These are phyloP conservation scores for Arthromyces matolae DNA, from an alignment of 768 basidiomycete species.

Conservation along the genomic window DNA sequence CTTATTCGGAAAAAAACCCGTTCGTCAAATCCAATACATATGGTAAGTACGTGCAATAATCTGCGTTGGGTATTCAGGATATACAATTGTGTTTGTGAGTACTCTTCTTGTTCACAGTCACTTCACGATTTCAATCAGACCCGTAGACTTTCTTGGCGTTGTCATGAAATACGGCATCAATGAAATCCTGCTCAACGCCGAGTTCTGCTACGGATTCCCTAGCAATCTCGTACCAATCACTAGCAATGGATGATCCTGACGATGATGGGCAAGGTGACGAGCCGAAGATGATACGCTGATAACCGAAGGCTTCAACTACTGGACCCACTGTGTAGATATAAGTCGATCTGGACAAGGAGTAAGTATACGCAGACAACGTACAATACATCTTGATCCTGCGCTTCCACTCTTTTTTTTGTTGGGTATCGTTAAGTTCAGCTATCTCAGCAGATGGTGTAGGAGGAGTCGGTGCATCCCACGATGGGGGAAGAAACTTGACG, in stretches of 20 bases:
- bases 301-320: slow-evolving; percentile 82
- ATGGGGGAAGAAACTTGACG: slow-evolving; percentile 74
- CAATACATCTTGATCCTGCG: slow-evolving; percentile 82
- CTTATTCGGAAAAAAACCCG: slow-evolving; percentile 7
- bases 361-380: slow-evolving; percentile 41
- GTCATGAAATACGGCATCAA: slow-evolving; percentile 68
- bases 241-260: slow-evolving; percentile 44
- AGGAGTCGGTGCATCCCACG: slow-evolving; percentile 63
- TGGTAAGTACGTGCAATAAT: neutral
- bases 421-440: slow-evolving; percentile 35
- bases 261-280: slow-evolving; percentile 62
- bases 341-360: slow-evolving; percentile 1
- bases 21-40: neutral
- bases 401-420: slow-evolving; percentile 63
- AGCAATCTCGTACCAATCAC: slow-evolving; percentile 80
- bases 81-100: too few species aligned
- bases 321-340: slow-evolving; percentile 59
- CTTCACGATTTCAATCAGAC: slow-evolving; percentile 13
- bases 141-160: slow-evolving; percentile 49
- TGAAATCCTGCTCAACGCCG: slow-evolving; percentile 69
- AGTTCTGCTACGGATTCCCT: slow-evolving; percentile 77
- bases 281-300: slow-evolving; percentile 78
- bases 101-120: too few species aligned
- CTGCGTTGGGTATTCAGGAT: too few species aligned
- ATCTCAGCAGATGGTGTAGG: slow-evolving; percentile 38